Percentiles rank a stretch among this genome's conserved stretches.
phyloP scores from a whole-genome alignment of 140 eudicot species.

The Oenanthe javanica region DNA sequence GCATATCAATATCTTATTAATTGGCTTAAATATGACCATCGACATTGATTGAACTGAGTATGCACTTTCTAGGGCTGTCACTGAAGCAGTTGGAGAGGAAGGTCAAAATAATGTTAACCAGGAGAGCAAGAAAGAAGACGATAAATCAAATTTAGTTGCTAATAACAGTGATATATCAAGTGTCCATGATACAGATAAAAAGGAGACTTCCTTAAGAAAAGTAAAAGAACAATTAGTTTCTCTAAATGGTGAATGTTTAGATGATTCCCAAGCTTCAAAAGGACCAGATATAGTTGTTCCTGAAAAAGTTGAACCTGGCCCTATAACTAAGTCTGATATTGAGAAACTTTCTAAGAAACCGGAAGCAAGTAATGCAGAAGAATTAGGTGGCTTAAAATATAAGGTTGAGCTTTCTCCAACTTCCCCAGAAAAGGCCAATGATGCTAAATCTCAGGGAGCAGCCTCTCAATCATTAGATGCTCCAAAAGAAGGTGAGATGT shows the following conservation, averaged over 20 bases:
- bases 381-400: slow-evolving; percentile 23
- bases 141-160: slow-evolving; percentile 14
- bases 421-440: slow-evolving; percentile 37
- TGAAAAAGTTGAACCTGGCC: slow-evolving; percentile 17
- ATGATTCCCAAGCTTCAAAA: slow-evolving; percentile 15
- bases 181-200: slow-evolving; percentile 20
- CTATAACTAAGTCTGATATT: slow-evolving; percentile 13
- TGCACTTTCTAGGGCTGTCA: slow-evolving; percentile 36
- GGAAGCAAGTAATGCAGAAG: slow-evolving; percentile 22
- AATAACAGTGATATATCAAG: slow-evolving; percentile 14
- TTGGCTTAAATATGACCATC: not conserved
- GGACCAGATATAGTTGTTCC: slow-evolving; percentile 19
- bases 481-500: slow-evolving; percentile 4
- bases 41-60: slow-evolving; percentile 7
- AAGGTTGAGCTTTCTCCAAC: slow-evolving; percentile 32
- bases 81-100: slow-evolving; percentile 35
- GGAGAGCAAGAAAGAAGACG: slow-evolving; percentile 21
- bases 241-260: slow-evolving; percentile 15
- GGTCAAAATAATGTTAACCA: slow-evolving; percentile 26
- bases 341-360: slow-evolving; percentile 13
- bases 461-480: slow-evolving; percentile 35
- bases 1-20: slow-evolving; percentile 5
- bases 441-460: slow-evolving; percentile 32
- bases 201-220: slow-evolving; percentile 28
- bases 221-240: slow-evolving; percentile 28